Base-by-base conservation (phyloP, 495 filamentous ascomycete genomes). In the Hyaloscypha bicolor region DNA sequence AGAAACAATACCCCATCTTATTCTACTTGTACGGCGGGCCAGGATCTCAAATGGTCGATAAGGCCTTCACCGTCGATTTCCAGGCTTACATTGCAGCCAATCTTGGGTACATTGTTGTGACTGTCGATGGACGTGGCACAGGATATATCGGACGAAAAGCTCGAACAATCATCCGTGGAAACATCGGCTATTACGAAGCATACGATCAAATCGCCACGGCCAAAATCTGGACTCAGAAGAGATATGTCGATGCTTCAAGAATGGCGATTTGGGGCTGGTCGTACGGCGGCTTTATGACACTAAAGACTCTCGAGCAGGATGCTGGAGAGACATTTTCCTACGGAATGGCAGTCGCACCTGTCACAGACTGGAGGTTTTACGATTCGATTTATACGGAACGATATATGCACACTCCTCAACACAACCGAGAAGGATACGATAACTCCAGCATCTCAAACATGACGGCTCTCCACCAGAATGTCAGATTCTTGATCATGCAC, bases 221-320 rank as follows among this genome's bases (percentile, higher is more conserved):
- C 21, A 92, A 94, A 80, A 86, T 90, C 62, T 98, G 92, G 91
- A 89, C 88, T 0, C 74, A 77, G 51, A 96, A 95, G 80, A 74
- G 82, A 32, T 98, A 98, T 76, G 90, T 96, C 6, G 96, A 98
- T 77, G 83, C 85, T 66, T 79, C 85, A 11, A 83, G 89, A 37
- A 87, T 99, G 65, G 94, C 93, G 1, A 97, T 99, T 72, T 99
- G 95, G 95, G 95, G 95, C 42, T 99, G 95, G 95, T 95, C 91
- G 68, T 99, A 94, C 74, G 95, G 95, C 39, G 95, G 95, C 21
- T 99, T 96, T 82, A 94, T 93, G 87, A 93, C 95, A n/a, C 81
- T 99, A 63, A 99, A 99, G 80, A 93, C 92, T 4, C 85, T 99
- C 2, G 95, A 99, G 79, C 83, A 87, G 68, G 95, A 99, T 76